A percentile compares a stretch with the other conserved stretches of the same genome.
Evolutionary conservation across 352 stramenopile genomes (phyloP).

Genomic region (Halophytophthora polymorphica): DNA sequence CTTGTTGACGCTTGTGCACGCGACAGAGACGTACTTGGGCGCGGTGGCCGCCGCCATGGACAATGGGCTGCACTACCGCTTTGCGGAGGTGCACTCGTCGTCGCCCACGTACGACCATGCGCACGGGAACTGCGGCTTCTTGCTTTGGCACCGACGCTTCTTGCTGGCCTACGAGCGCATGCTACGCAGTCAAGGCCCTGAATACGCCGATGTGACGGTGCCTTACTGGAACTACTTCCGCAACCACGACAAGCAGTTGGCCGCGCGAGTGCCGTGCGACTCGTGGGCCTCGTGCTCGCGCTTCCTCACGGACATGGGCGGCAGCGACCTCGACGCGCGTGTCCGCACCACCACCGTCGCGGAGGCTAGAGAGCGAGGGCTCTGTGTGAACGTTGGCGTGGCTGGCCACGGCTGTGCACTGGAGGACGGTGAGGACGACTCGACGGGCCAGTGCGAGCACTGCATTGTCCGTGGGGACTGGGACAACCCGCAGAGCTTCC

Average conservation of each 20-base stretch:
- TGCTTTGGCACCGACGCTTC: slow-evolving; percentile 59
- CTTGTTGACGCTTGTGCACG: too few relatives aligned
- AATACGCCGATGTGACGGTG: slow-evolving; percentile 51
- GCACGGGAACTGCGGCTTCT: slow-evolving; percentile 31
- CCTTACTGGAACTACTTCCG: slow-evolving; percentile 66
- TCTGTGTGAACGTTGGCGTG: background rate
- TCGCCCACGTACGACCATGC: slow-evolving; percentile 23
- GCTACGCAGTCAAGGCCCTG: slow-evolving; percentile 45
- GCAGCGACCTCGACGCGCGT: slow-evolving; percentile 15
- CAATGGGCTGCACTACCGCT: slow-evolving; percentile 34
- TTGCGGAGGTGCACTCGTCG: slow-evolving; percentile 40
- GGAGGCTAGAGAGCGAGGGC: background rate
- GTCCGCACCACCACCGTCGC: background rate
- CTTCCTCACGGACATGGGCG: slow-evolving; percentile 33
- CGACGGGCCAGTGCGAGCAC: background rate
- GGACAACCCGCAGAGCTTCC: background rate
- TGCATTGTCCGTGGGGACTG: slow-evolving; percentile 24
- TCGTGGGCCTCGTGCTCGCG: slow-evolving; percentile 14
- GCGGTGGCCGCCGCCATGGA: slow-evolving; percentile 41
- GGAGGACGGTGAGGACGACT: background rate
- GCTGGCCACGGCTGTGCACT: background rate
- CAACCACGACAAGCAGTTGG: slow-evolving; percentile 20
- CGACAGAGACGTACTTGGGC: slow-evolving; percentile 35
- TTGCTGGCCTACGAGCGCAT: slow-evolving; percentile 63
- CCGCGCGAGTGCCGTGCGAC: slow-evolving; percentile 3